A percentile compares a stretch with the other conserved stretches of the same genome.
phyloP scores from a whole-genome alignment of 495 filamentous ascomycete genomes.

The Trichoderma virens region DNA sequence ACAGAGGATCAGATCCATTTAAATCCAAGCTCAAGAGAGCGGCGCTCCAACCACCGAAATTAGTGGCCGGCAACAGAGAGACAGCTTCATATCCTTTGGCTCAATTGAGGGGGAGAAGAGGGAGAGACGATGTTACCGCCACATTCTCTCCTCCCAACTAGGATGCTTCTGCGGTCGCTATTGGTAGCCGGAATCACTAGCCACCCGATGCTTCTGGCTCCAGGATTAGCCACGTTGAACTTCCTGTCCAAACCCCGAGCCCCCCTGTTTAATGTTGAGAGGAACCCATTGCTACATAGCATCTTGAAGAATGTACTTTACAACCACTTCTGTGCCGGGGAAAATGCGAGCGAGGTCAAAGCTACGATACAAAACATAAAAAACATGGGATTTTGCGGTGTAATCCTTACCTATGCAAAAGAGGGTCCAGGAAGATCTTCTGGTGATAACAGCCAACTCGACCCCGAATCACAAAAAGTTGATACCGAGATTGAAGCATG shows the following conservation, averaged over 20 bases:
- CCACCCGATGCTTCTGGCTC: constrained; percentile 59
- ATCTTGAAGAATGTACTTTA: constrained; percentile 73
- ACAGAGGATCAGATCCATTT: too few species aligned
- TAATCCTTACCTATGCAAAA: constrained; percentile 69
- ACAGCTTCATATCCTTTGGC: neutral
- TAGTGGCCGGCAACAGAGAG: neutral
- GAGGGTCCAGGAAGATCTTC: constrained; percentile 52
- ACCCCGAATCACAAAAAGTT: constrained; percentile 33
- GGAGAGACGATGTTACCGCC: neutral
- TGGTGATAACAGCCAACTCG: constrained; percentile 21
- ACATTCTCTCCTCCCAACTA: constrained; percentile 58
- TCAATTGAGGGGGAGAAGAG: too few species aligned
- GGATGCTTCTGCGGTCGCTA: constrained; percentile 67
- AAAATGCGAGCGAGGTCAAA: constrained; percentile 53
- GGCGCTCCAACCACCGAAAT: neutral
- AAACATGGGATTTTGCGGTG: constrained; percentile 60
- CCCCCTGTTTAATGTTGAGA: constrained; percentile 49
- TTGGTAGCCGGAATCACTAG: constrained; percentile 73
- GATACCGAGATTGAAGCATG: constrained; percentile 60
- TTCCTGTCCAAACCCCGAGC: constrained; percentile 60
- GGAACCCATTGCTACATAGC: constrained; percentile 46
- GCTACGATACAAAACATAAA: constrained; percentile 53
- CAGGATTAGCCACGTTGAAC: constrained; percentile 61
- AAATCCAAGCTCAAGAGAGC: too few species aligned
- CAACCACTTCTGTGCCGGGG: constrained; percentile 75